These are phyloP conservation scores for Xylariales sp. DNA, from an alignment of 2,329 filamentous ascomycete species.

Conservation along the genomic window DNA sequence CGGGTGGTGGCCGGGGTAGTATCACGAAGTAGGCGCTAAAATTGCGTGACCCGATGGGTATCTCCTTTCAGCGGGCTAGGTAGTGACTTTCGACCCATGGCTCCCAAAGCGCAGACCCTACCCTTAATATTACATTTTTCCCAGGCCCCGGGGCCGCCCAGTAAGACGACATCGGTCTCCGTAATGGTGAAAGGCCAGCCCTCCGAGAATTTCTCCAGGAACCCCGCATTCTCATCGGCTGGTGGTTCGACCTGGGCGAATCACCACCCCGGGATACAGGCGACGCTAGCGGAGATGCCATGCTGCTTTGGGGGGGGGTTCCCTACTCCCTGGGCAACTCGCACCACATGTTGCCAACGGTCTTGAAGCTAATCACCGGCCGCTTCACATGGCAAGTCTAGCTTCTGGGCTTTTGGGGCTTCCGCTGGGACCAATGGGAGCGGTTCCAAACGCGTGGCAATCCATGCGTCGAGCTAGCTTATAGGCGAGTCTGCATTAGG, in stretches of 20 bases:
- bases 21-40: slow-evolving; percentile 3
- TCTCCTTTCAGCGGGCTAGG: slow-evolving; percentile 7
- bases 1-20: neutral
- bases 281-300: slow-evolving; percentile 8
- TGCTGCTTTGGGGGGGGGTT: too few species aligned
- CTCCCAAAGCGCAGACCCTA: neutral
- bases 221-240: slow-evolving; percentile 8
- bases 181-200: slow-evolving; percentile 8
- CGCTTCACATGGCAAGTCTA: too few species aligned
- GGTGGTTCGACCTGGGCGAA: too few species aligned
- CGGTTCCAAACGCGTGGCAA: slow-evolving; percentile 1
- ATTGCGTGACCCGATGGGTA: slow-evolving; percentile 6
- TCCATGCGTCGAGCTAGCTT: too few species aligned
- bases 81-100: neutral
- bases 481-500: too few species aligned
- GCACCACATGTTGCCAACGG: too few species aligned
- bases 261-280: slow-evolving; percentile 3
- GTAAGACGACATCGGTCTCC: slow-evolving; percentile 9
- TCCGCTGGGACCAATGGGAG: neutral
- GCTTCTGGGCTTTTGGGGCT: too few species aligned
- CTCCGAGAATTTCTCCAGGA: slow-evolving; percentile 12
- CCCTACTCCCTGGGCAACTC: too few species aligned
- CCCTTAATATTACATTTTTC: slow-evolving; percentile 5
- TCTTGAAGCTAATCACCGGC: too few species aligned
- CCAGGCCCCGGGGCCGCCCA: too few species aligned